Base-by-base conservation (phyloP, 371 early-diverging fungal genomes). In the Actinomortierella wolfii region DNA sequence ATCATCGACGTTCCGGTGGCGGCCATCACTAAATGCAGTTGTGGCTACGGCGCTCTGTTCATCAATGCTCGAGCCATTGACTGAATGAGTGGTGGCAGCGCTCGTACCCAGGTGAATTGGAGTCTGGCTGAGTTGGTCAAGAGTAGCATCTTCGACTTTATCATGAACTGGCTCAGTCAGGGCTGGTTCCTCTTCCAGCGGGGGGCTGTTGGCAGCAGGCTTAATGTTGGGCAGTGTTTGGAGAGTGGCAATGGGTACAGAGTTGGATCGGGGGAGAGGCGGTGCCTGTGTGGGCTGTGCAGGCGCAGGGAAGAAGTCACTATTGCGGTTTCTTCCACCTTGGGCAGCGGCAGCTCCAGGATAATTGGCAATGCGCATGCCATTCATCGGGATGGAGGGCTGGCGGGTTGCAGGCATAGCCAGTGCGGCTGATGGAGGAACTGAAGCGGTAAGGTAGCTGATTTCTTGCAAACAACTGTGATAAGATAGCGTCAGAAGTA, bases 391-490 rank as follows among this genome's bases (percentile, higher is more conserved):
- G 34, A 34, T 34, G 7, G 34, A 34, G 11, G 34, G 34, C 34
- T 34, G 34, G 34, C 34, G 65, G 8, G 65, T 57, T 1, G 60
- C 60, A 1, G 71, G 71, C 65, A 65, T 65, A 26, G 61, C 58
- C 48, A 54, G 20, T 3, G 59, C 45, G 11, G 65, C 58, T 4
- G 71, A 65, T 44, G 57, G 66, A 3, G 71, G 71, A 1, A 70
- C 66, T 14, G 71, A 65, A 1, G 71, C 49, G 0, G 85, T 83
- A 41, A 88, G 57, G 44, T 86, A 83, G 61, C 84, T 83, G 55
- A 88, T 85, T 71, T 86, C 89, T 68, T 87, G 83, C 14, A 88
- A 67, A 42, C 43, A 51, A 56, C 53, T 15, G n/a, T 49, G 25
- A 49, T 13, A 51, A 65, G 47, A 51, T 17, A 23, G 9, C 29